Conservation (phyloP, 2,329 filamentous ascomycete genomes). For the Diaporthe amygdali region DNA sequence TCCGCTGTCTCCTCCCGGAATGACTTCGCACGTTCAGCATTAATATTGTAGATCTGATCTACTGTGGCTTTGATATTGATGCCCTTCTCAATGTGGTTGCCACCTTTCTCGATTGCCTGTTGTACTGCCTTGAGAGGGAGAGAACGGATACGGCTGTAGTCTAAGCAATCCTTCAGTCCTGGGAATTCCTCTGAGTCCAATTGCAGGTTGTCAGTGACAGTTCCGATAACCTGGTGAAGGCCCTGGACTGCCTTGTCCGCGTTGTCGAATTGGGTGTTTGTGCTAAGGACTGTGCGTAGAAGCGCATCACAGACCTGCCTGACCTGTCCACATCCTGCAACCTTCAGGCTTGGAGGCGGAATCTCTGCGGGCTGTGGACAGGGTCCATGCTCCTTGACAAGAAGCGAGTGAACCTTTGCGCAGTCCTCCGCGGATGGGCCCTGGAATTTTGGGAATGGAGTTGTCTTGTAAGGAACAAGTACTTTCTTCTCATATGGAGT, state of each 20-base stretch:
- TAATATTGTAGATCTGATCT: constrained; percentile 73
- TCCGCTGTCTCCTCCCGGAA: constrained; percentile 46
- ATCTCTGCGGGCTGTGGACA: constrained; percentile 69
- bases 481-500: constrained; percentile 18
- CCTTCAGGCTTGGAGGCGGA: constrained; percentile 70
- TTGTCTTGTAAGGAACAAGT: constrained; percentile 17
- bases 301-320: constrained; percentile 60
- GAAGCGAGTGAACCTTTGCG: constrained; percentile 68
- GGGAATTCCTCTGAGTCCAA: constrained; percentile 1
- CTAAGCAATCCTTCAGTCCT: constrained; percentile 40
- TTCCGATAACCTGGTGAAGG: constrained; percentile 40
- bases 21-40: constrained; percentile 51
- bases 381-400: constrained; percentile 70
- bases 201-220: constrained; percentile 12
- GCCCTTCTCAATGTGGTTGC: constrained; percentile 73
- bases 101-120: constrained; percentile 72
- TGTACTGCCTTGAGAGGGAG: constrained; percentile 66
- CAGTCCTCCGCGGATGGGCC: constrained; percentile 73
- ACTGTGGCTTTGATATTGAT: constrained; percentile 76
- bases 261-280: constrained; percentile 52
- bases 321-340: constrained; percentile 70
- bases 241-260: constrained; percentile 70
- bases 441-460: constrained; percentile 70
- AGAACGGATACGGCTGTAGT: constrained; percentile 74
- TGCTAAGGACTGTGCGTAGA: constrained; percentile 58